Conservation (phyloP, 1,139 yeast genomes). For the Candida neerlandica region DNA sequence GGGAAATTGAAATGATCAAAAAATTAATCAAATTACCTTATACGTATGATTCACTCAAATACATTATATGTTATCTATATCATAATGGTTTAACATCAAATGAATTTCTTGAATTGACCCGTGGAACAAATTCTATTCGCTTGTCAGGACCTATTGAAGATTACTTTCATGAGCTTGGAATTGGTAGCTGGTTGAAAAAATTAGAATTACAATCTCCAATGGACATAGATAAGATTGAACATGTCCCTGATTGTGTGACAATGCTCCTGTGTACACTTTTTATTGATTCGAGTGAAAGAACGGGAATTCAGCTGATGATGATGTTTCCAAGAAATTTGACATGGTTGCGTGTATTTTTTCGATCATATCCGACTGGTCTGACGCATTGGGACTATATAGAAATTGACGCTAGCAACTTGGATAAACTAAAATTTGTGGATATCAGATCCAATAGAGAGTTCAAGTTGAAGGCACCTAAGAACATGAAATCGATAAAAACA, state of each 20-base stretch:
- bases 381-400: too few relatives aligned
- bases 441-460: neutral
- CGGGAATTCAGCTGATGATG: neutral
- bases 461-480: neutral
- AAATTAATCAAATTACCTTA: neutral
- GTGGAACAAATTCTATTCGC: neutral
- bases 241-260: neutral
- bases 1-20: neutral
- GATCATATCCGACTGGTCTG: too few relatives aligned
- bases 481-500: neutral
- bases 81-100: neutral
- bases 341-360: neutral
- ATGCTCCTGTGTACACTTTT: neutral
- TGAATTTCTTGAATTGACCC: neutral
- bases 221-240: neutral
- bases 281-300: too few relatives aligned
- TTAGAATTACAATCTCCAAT: neutral
- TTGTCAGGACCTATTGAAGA: neutral
- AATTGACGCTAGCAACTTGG: neutral
- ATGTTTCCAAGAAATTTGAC: neutral
- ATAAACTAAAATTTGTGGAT: neutral
- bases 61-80: neutral
- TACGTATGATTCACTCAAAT: neutral
- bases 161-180: neutral
- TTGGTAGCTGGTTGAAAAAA: neutral